These are phyloP conservation scores for Tephrocybe sp. DNA, from an alignment of 768 basidiomycete genomes.

Conservation along the genomic window DNA sequence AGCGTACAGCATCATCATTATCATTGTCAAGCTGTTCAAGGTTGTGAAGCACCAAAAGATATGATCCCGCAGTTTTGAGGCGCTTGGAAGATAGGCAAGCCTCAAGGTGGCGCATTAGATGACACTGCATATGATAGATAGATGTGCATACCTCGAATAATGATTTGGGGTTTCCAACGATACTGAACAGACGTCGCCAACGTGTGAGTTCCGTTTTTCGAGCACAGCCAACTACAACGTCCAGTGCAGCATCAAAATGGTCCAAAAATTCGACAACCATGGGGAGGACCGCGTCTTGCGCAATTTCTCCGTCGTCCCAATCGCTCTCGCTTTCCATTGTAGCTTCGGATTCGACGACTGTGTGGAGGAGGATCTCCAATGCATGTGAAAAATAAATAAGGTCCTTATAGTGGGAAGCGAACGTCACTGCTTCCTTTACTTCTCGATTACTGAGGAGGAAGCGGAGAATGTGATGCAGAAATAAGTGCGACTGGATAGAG, in stretches of 20 bases:
- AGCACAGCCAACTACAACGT: slow-evolving; percentile 95
- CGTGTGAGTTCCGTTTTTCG: slow-evolving; percentile 92
- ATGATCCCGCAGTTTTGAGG: slow-evolving; percentile 88
- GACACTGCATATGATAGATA: background rate
- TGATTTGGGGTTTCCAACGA: slow-evolving; percentile 87
- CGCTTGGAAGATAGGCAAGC: slow-evolving; percentile 70
- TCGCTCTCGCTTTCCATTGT: slow-evolving; percentile 30
- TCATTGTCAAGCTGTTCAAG: slow-evolving; percentile 86
- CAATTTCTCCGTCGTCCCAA: slow-evolving; percentile 26
- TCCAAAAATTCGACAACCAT: slow-evolving; percentile 88
- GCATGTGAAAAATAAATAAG: slow-evolving; percentile 94
- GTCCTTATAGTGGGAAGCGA: slow-evolving; percentile 84
- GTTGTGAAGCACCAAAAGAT: slow-evolving; percentile 91
- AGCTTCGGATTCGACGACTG: slow-evolving; percentile 85
- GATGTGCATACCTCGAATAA: slow-evolving; percentile 78
- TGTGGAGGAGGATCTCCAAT: slow-evolving; percentile 92
- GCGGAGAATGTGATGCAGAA: slow-evolving; percentile 87
- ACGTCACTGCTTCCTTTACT: slow-evolving; percentile 75
- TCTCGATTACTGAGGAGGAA: slow-evolving; percentile 70
- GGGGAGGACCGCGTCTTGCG: slow-evolving; percentile 50
- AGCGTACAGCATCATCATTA: slow-evolving; percentile 75
- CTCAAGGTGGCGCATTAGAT: slow-evolving; percentile 35
- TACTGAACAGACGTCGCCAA: slow-evolving; percentile 86
- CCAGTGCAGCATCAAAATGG: slow-evolving; percentile 86
- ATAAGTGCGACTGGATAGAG: slow-evolving; percentile 76